Conservation (phyloP, 208 protist genomes). For the Tetramitus jugosus region DNA sequence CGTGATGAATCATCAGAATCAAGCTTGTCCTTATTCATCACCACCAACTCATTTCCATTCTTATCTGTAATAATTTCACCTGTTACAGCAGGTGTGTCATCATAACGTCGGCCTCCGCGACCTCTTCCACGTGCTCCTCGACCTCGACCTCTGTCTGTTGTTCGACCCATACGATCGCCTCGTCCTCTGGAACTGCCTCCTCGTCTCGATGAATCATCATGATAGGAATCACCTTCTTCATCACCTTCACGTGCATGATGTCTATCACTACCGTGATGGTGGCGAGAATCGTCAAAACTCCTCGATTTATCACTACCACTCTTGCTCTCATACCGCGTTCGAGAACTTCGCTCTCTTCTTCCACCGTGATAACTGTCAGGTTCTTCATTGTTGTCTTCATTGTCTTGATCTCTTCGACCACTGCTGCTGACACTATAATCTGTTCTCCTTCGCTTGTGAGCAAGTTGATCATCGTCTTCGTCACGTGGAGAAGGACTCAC, state of each 20-base stretch:
- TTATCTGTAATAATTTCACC: neutral
- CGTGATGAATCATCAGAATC: neutral
- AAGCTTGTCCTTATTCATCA: neutral
- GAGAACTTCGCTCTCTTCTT: too few species aligned
- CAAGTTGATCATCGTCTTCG: too few species aligned
- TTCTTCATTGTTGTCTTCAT: too few species aligned
- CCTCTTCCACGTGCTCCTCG: too few species aligned
- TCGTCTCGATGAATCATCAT: neutral
- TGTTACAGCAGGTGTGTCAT: neutral
- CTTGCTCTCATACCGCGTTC: too few species aligned
- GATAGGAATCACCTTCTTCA: neutral
- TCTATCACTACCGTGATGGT: neutral
- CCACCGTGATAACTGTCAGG: too few species aligned
- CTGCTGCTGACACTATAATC: too few species aligned
- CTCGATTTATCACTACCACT: too few species aligned
- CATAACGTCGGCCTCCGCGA: neutral
- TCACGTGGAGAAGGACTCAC: too few species aligned
- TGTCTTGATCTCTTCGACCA: too few species aligned
- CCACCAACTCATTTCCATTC: neutral
- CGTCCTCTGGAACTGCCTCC: neutral
- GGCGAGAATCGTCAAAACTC: neutral
- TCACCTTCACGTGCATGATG: neutral
- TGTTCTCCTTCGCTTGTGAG: too few species aligned
- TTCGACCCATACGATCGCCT: too few species aligned
- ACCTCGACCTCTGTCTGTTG: neutral